Percentiles rank a stretch among this genome's conserved stretches.
Evolutionary conservation across 2,329 filamentous ascomycete genomes (phyloP).

Genomic region (Didymella glomerata): DNA sequence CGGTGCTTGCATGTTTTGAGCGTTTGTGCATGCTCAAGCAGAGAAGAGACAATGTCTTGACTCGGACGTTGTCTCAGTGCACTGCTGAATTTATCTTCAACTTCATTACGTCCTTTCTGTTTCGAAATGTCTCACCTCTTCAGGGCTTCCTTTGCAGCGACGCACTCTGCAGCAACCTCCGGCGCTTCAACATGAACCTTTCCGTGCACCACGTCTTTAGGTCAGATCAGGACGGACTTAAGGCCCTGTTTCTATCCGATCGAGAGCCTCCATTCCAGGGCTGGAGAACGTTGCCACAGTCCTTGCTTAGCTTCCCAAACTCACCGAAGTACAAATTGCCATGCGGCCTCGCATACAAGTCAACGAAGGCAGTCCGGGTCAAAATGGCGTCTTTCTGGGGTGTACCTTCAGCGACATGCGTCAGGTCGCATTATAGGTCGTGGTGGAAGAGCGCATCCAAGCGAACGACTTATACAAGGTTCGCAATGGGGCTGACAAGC

Average conservation of each 20-base stretch:
- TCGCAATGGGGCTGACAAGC: neutral
- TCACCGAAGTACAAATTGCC: no score
- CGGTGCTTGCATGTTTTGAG: slow-evolving; percentile 41
- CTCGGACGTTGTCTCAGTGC: neutral
- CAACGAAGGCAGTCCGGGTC: no score
- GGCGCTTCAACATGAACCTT: neutral
- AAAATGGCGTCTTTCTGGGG: no score
- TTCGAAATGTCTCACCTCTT: neutral
- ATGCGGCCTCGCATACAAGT: no score
- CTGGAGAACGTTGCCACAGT: no score
- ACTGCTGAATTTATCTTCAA: neutral
- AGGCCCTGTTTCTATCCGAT: no score
- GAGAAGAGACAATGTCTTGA: neutral
- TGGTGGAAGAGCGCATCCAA: neutral
- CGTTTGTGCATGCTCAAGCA: neutral
- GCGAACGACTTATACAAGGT: neutral
- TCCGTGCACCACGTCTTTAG: neutral
- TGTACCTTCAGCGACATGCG: neutral
- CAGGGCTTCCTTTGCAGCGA: neutral
- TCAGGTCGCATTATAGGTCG: neutral
- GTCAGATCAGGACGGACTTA: no score
- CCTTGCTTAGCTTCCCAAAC: no score
- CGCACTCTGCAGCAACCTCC: neutral
- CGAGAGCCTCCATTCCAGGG: no score
- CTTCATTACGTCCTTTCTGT: neutral